Evolutionary conservation across 345 rosid species (phyloP).

Genomic region (Passiflora organensis): DNA sequence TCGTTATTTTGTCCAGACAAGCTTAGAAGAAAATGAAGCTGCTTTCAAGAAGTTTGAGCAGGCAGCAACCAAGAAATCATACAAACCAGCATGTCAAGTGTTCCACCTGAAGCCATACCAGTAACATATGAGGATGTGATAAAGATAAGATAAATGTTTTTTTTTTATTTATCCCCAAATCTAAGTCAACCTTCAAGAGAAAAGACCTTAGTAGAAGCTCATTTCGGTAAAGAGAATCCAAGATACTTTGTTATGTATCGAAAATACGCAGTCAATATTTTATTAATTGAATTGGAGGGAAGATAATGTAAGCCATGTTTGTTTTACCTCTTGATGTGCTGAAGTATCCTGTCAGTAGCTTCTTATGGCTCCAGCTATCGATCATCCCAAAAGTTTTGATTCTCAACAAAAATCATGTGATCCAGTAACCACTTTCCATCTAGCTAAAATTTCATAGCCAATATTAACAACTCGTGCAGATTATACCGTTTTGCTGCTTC

Average conservation of each 20-base stretch:
- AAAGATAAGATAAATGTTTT: not conserved
- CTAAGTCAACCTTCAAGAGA: not conserved
- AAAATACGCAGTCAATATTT: not conserved
- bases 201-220: not conserved
- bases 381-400: too few species aligned
- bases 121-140: not conserved
- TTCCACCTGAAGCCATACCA: slow-evolving; percentile 17
- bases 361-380: too few species aligned
- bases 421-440: too few species aligned
- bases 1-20: slow-evolving; percentile 38
- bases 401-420: too few species aligned
- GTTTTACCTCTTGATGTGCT: not conserved
- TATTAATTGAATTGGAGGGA: slow-evolving; percentile 10
- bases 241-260: not conserved
- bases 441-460: too few species aligned
- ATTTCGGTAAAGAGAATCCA: not conserved
- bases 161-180: not conserved
- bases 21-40: slow-evolving; percentile 40
- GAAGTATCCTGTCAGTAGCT: too few species aligned
- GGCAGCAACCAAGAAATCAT: slow-evolving; percentile 28
- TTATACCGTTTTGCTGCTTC: too few species aligned
- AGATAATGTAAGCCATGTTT: not conserved
- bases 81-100: slow-evolving; percentile 17
- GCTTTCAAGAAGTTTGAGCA: slow-evolving; percentile 40
- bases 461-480: too few species aligned